Evolutionary conservation across 352 stramenopile genomes (phyloP).

Genomic region (Globisporangium barbulae): DNA sequence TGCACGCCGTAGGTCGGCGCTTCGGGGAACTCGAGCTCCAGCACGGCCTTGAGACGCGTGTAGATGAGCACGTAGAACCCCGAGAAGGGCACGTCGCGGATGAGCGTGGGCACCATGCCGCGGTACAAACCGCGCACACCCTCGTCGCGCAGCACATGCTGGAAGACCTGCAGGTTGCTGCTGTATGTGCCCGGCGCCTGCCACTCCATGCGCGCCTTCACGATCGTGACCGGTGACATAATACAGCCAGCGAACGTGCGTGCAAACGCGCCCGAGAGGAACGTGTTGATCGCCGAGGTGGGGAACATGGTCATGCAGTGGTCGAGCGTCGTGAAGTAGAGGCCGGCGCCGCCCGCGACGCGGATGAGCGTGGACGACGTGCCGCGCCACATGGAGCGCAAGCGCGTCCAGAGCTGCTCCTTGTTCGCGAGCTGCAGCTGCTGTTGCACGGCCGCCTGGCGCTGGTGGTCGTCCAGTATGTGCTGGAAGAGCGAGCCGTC

Average conservation of each 20-base stretch:
- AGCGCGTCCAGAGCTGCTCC: constrained; percentile 23
- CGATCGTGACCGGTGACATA: constrained; percentile 83
- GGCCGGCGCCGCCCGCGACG: constrained; percentile 70
- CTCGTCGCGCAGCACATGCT: constrained; percentile 61
- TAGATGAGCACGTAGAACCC: constrained; percentile 87
- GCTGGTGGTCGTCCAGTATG: constrained; percentile 7
- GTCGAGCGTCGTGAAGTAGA: constrained; percentile 85
- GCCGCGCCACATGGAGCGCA: constrained; percentile 80
- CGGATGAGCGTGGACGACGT: constrained; percentile 79
- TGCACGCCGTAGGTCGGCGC: constrained; percentile 63
- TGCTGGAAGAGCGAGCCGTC: constrained; percentile 10
- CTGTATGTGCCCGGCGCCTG: constrained; percentile 54
- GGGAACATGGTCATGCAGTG: constrained; percentile 56
- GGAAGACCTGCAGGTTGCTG: constrained; percentile 63
- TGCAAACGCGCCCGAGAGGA: constrained; percentile 77
- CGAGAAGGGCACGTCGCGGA: constrained; percentile 88
- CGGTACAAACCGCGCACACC: constrained; percentile 78
- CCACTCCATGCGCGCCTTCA: constrained; percentile 88
- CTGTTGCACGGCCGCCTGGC: constrained; percentile 6
- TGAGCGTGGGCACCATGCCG: constrained; percentile 79
- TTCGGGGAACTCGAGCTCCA: constrained; percentile 37
- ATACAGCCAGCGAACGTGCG: constrained; percentile 79
- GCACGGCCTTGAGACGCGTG: constrained; percentile 54
- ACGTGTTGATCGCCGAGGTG: constrained; percentile 65
- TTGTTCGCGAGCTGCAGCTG: constrained; percentile 7